Conservation (phyloP, 257 asterid species). For the Capsicum pubescens region DNA sequence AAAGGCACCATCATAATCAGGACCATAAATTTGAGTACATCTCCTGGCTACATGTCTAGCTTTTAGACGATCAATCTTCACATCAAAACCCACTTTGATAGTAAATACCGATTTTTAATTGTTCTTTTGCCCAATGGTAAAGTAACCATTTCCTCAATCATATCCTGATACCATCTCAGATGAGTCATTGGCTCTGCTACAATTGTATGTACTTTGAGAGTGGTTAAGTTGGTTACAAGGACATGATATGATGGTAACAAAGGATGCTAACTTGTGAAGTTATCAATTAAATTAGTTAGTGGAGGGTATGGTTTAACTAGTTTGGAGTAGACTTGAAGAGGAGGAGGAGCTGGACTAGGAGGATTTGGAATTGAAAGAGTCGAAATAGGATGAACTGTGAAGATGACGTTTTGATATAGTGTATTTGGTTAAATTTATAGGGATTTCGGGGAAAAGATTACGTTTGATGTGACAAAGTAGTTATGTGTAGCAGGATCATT, state of each 20-base stretch:
- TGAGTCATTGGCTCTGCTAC: neutral
- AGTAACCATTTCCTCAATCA: neutral
- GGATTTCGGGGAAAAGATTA: neutral
- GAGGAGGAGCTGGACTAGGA: neutral
- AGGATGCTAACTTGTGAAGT: neutral
- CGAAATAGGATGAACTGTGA: neutral
- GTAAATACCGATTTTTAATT: neutral
- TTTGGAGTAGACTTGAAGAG: conserved; percentile 22
- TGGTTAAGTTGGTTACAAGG: neutral
- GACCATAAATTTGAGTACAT: conserved; percentile 16
- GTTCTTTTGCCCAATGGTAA: neutral
- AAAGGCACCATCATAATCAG: neutral
- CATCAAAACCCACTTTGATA: neutral
- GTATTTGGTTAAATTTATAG: neutral
- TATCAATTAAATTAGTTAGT: neutral
- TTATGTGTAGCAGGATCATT: neutral
- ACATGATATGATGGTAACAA: conserved; percentile 4
- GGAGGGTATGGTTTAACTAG: neutral
- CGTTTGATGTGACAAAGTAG: neutral
- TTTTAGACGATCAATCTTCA: conserved; percentile 18
- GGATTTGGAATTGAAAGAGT: conserved; percentile 15
- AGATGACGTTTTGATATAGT: conserved; percentile 14
- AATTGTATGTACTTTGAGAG: neutral
- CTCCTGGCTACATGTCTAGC: conserved; percentile 5
- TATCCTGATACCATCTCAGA: neutral